phyloP scores from a whole-genome alignment of 768 basidiomycete species.

The Rhizopogon vesiculosus region DNA sequence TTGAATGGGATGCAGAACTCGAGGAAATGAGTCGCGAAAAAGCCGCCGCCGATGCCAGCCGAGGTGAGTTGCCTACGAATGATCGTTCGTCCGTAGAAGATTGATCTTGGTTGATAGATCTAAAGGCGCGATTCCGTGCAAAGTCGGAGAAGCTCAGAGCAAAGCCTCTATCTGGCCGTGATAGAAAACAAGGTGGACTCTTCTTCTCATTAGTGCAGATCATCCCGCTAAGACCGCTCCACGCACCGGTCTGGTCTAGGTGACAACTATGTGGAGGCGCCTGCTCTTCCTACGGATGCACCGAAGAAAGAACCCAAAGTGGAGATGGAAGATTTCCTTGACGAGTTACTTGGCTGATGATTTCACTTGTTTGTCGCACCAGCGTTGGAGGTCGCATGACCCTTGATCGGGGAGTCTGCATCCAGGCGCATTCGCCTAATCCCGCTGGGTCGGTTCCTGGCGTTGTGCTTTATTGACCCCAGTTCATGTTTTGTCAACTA shows the following conservation, averaged over 20 bases:
- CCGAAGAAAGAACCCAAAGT: constrained; percentile 39
- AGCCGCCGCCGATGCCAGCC: constrained; percentile 65
- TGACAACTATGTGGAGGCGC: constrained; percentile 39
- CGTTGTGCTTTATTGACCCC: too few species aligned
- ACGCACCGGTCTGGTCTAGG: constrained; percentile 13
- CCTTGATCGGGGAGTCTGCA: neutral
- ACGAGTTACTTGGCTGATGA: constrained; percentile 50
- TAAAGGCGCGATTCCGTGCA: constrained; percentile 54
- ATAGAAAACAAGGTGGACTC: constrained; percentile 34
- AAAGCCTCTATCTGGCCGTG: constrained; percentile 29
- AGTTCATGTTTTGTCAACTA: too few species aligned
- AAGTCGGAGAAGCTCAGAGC: constrained; percentile 45
- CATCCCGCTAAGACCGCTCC: neutral
- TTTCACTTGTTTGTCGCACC: neutral
- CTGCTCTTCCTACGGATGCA: constrained; percentile 43
- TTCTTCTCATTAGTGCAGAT: neutral
- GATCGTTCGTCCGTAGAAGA: neutral
- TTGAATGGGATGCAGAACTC: constrained; percentile 66
- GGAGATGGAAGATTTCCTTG: constrained; percentile 70
- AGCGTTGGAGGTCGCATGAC: neutral
- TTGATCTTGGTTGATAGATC: constrained; percentile 32
- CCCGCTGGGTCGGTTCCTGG: too few species aligned
- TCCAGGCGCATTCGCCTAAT: neutral
- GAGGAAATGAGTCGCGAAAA: constrained; percentile 69
- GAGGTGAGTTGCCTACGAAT: constrained; percentile 46